A percentile compares a stretch with the other conserved stretches of the same genome.
Evolutionary conservation across 768 basidiomycete genomes (phyloP).

Genomic region (Sistotremastrum suecicum): DNA sequence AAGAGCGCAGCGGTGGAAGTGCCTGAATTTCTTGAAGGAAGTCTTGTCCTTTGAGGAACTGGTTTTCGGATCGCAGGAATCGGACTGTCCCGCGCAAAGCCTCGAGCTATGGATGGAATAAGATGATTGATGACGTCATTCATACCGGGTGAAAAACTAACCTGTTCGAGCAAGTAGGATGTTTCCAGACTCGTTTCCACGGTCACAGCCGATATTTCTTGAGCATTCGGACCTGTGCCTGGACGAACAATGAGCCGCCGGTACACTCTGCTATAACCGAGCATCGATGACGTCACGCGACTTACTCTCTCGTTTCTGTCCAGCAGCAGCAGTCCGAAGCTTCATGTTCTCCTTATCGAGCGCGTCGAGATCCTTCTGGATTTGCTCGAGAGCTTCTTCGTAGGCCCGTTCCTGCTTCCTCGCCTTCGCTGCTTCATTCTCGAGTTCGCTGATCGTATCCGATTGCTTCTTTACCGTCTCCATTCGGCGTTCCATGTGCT

Average conservation of each 20-base stretch:
- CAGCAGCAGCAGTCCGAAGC: constrained; percentile 52
- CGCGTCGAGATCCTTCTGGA: constrained; percentile 77
- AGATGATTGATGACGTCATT: constrained; percentile 1
- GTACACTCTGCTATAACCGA: neutral
- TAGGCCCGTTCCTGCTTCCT: constrained; percentile 82
- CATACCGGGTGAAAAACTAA: constrained; percentile 15
- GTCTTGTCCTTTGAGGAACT: constrained; percentile 87
- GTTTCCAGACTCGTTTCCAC: constrained; percentile 79
- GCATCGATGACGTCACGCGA: neutral
- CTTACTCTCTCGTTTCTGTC: constrained; percentile 62
- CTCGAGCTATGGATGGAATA: constrained; percentile 46
- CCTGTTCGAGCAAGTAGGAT: constrained; percentile 80
- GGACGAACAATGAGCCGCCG: constrained; percentile 7
- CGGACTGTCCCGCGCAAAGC: constrained; percentile 83
- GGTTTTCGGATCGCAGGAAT: constrained; percentile 88
- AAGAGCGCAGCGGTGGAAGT: constrained; percentile 49
- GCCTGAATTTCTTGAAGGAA: constrained; percentile 70
- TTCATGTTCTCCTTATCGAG: constrained; percentile 82
- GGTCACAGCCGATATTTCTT: constrained; percentile 46
- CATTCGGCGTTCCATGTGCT: constrained; percentile 87
- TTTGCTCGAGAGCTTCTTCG: constrained; percentile 86
- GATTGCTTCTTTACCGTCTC: constrained; percentile 86
- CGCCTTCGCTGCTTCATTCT: constrained; percentile 63
- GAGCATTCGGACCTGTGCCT: constrained; percentile 34
- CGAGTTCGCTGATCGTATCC: constrained; percentile 70